Base-by-base conservation (phyloP, 2,329 filamentous ascomycete genomes). In the Colletotrichum caudatum region DNA sequence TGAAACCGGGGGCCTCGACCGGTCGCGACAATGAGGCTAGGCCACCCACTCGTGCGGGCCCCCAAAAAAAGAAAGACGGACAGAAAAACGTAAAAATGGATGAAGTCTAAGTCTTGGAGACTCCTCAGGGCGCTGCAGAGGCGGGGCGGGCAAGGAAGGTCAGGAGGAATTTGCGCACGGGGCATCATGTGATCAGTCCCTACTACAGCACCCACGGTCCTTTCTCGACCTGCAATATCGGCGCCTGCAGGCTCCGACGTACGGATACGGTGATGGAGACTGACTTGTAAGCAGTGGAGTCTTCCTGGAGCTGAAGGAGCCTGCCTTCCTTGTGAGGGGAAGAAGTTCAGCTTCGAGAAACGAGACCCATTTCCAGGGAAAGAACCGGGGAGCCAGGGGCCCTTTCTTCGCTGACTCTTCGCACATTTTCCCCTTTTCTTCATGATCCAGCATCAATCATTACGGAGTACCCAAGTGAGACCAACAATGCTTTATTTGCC, bases 201-300 rank as follows among this genome's bases (percentile, higher is more conserved):
- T 37, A 14, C 44, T 44, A 51, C 48, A 66, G 63, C 51, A 44
- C 44, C 44, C 44, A 48, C 23, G 39, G 69, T 59, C 69, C 16
- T 58, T 46, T 46, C 41, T 50, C 39, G 37, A 58, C 69, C 69
- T 71, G 69, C 59, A 71, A 71, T 71, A 64, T 71, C 69, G 69
- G 69, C 29, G 65, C 16, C 35, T 59, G 59, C 69, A 64, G 53
- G 59, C 48, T 71, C 69, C 69, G 69, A 64, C 69, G 65, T 71
- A 63, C 58, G 50, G 61, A 59, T 71, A 63, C 58, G 50, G 61
- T 33, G 35, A 56, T 69, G 65, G 59, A 69, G 65, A 71, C 41
- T 18, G 14, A 5, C 14, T 59, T 71, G 69, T 16, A 48, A 54
- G 69, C 16, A 3, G 54, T 57, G 35, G 54, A 18, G 54, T 18